Conservation (phyloP, 2,329 filamentous ascomycete species). For the Huntiella abstrusa region DNA sequence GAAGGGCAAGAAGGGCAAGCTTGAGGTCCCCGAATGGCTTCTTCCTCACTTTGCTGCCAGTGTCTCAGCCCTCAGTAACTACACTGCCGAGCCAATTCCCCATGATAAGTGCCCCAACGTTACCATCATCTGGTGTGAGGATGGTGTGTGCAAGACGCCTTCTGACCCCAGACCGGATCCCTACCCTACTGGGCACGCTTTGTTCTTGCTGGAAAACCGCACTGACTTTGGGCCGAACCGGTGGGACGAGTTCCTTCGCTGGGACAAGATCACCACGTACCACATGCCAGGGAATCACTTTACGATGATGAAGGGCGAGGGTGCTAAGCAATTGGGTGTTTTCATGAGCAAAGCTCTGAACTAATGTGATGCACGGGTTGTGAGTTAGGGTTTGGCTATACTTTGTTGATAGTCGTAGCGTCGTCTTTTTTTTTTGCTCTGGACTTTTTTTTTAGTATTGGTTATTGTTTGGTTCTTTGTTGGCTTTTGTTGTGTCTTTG, state of each 20-base stretch:
- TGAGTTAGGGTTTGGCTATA: not conserved
- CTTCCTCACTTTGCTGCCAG: constrained; percentile 54
- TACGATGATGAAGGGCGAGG: constrained; percentile 51
- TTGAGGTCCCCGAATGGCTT: constrained; percentile 47
- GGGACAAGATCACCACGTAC: constrained; percentile 40
- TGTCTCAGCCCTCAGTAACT: constrained; percentile 48
- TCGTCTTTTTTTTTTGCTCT: not conserved
- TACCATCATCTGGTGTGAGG: constrained; percentile 51
- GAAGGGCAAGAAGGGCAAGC: constrained; percentile 25
- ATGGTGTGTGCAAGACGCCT: constrained; percentile 51
- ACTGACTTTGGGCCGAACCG: constrained; percentile 52
- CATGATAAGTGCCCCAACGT: constrained; percentile 39
- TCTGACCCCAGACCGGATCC: constrained; percentile 45
- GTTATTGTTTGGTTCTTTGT: not conserved
- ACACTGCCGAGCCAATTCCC: constrained; percentile 45
- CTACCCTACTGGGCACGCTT: constrained; percentile 39
- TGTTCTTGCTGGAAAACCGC: constrained; percentile 55
- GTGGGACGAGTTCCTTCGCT: constrained; percentile 47
- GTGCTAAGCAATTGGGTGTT: constrained; percentile 20
- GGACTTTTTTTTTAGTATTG: not conserved
- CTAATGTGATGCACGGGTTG: not conserved
- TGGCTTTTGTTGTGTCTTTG: too few species aligned
- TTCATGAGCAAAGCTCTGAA: constrained; percentile 20
- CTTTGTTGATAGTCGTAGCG: not conserved
- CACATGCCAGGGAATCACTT: constrained; percentile 60